These are phyloP conservation scores for Trichosanthes cucumerina DNA, from an alignment of 306 rosid genomes.

Conservation along the genomic window DNA sequence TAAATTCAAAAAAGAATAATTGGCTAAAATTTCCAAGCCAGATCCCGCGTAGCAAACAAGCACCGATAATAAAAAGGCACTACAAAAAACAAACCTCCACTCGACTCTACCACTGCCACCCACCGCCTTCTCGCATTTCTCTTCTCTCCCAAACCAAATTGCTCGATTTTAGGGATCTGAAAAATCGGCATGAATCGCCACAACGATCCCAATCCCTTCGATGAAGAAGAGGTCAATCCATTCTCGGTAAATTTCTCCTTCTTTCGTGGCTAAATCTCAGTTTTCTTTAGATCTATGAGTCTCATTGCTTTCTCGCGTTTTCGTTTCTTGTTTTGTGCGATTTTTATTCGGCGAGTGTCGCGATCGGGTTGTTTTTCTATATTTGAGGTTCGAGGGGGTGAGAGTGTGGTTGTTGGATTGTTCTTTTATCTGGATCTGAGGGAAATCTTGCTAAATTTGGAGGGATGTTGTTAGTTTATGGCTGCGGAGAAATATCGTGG, in stretches of 20 bases:
- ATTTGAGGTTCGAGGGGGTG: neutral
- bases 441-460: constrained; percentile 8
- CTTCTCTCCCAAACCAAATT: neutral
- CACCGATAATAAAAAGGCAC: neutral
- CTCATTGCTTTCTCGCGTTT: neutral
- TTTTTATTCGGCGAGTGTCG: neutral
- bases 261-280: neutral
- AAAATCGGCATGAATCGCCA: constrained; percentile 59
- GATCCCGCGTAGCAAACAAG: constrained; percentile 13
- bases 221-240: constrained; percentile 86
- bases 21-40: neutral
- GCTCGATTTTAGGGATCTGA: constrained; percentile 36
- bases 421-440: constrained; percentile 8
- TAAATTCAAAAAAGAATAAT: constrained; percentile 5
- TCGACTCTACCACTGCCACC: neutral
- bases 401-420: constrained; percentile 6
- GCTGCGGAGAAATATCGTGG: neutral
- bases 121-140: constrained; percentile 2
- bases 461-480: neutral
- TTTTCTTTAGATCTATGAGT: constrained; percentile 28
- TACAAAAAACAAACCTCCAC: neutral
- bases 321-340: neutral
- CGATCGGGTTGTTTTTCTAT: neutral
- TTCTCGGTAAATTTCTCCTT: constrained; percentile 56
- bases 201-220: constrained; percentile 92